Conservation (phyloP, 768 basidiomycete species). For the Suillus americanus region DNA sequence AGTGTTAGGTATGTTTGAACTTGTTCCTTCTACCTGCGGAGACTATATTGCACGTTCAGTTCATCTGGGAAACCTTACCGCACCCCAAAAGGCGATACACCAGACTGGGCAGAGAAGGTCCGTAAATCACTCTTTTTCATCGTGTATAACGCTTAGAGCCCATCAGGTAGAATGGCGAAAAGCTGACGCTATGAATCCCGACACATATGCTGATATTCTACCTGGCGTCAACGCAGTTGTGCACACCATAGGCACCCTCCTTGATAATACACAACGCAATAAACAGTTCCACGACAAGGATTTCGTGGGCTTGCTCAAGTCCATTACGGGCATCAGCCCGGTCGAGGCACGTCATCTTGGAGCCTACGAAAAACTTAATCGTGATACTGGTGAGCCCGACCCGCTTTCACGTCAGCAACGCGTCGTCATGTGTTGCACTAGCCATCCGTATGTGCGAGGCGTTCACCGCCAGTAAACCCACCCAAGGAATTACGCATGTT, state of each 20-base stretch:
- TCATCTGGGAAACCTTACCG: constrained; percentile 83
- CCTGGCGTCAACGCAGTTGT: constrained; percentile 74
- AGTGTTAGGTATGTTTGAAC: constrained; percentile 69
- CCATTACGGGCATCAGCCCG: constrained; percentile 45
- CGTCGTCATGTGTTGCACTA: constrained; percentile 24
- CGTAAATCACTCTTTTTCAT: constrained; percentile 6
- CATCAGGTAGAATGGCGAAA: constrained; percentile 84
- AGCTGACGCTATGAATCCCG: constrained; percentile 79
- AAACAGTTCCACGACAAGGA: constrained; percentile 1
- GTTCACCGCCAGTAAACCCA: constrained; percentile 54
- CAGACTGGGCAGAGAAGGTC: constrained; percentile 85
- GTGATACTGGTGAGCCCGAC: constrained; percentile 75
- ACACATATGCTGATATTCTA: constrained; percentile 69
- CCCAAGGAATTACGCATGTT: constrained; percentile 25
- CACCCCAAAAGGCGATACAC: constrained; percentile 85
- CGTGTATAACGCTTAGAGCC: background rate
- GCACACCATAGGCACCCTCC: constrained; percentile 89
- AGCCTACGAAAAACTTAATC: constrained; percentile 80
- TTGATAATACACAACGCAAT: constrained; percentile 51
- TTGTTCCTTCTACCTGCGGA: background rate
- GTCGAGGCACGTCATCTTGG: constrained; percentile 37
- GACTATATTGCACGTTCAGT: constrained; percentile 41
- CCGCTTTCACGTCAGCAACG: background rate
- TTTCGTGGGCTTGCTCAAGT: background rate
- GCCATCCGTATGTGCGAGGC: constrained; percentile 79